Evolutionary conservation across 1,284 basidiomycete species (phyloP).

Genomic region (Leccinum pallidistipes): DNA sequence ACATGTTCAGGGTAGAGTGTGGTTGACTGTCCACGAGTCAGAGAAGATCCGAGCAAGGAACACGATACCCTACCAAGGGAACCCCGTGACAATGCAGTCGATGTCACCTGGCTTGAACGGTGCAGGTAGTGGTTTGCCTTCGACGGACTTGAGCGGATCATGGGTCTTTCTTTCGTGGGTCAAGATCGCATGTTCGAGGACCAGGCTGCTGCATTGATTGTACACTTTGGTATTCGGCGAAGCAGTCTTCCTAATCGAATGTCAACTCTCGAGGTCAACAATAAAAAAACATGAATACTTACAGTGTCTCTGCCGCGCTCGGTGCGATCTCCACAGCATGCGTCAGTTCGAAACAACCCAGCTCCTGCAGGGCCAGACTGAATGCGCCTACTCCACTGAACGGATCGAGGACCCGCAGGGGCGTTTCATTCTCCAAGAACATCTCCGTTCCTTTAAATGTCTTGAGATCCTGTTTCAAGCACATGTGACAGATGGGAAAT

Average conservation of each 20-base stretch:
- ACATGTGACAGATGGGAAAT: slow-evolving; percentile 47
- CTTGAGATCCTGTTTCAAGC: slow-evolving; percentile 39
- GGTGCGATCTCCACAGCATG: slow-evolving; percentile 70
- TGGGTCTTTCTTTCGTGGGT: slow-evolving; percentile 39
- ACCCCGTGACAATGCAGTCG: slow-evolving; percentile 63
- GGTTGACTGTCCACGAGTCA: slow-evolving; percentile 43
- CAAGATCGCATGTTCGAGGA: slow-evolving; percentile 57
- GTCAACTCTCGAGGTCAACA: not conserved
- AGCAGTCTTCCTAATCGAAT: slow-evolving; percentile 41
- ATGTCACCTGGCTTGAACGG: slow-evolving; percentile 54
- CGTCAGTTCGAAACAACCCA: slow-evolving; percentile 53
- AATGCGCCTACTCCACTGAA: slow-evolving; percentile 71
- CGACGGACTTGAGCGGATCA: slow-evolving; percentile 42
- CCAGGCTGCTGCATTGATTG: slow-evolving; percentile 62
- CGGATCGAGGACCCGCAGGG: slow-evolving; percentile 55
- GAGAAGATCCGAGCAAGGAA: not conserved
- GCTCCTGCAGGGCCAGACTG: slow-evolving; percentile 52
- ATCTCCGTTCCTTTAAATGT: slow-evolving; percentile 35
- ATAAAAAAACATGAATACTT: slow-evolving; percentile 21
- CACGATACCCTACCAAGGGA: slow-evolving; percentile 59
- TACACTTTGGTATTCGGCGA: slow-evolving; percentile 46
- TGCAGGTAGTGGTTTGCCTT: slow-evolving; percentile 35
- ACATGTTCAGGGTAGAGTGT: slow-evolving; percentile 59
- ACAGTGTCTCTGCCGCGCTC: slow-evolving; percentile 70
- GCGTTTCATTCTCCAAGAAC: slow-evolving; percentile 29